Evolutionary conservation across 192 early-diverging fungal genomes (phyloP).

Genomic region (Allomyces arbusculus): DNA sequence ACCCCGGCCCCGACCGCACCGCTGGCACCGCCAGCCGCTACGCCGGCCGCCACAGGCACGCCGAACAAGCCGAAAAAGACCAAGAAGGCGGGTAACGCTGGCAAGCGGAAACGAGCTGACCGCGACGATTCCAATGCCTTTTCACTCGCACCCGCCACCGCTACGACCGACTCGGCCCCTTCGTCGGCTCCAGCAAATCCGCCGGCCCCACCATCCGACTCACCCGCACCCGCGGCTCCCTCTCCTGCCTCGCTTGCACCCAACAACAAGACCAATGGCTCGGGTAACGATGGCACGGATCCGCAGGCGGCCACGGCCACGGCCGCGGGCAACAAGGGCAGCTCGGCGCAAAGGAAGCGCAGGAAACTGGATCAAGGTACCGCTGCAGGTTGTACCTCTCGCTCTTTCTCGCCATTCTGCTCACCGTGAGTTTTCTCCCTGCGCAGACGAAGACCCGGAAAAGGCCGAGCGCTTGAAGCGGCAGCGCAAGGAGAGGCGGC

Average conservation of each 20-base stretch:
- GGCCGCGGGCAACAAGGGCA: background rate
- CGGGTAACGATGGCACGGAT: too few species aligned
- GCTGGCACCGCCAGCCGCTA: constrained; percentile 1
- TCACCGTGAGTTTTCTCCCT: background rate
- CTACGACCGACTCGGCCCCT: too few species aligned
- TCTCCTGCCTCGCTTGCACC: too few species aligned
- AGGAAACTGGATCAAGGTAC: background rate
- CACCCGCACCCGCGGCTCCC: too few species aligned
- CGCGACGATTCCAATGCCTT: too few species aligned
- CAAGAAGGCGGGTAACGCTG: too few species aligned
- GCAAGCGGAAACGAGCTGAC: too few species aligned
- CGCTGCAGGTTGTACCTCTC: background rate
- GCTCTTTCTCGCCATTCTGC: background rate
- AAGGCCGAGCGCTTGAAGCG: background rate
- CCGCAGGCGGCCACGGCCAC: background rate
- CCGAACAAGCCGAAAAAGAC: constrained; percentile 7
- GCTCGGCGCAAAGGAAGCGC: background rate
- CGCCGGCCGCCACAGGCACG: constrained; percentile 5
- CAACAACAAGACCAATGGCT: too few species aligned
- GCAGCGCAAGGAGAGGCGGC: constrained; percentile 1
- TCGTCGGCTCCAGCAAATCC: too few species aligned
- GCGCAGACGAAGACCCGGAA: background rate
- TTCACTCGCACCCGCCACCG: too few species aligned
- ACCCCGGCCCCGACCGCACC: constrained; percentile 6
- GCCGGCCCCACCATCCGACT: too few species aligned